Evolutionary conservation across 768 basidiomycete species (phyloP).

Genomic region (Kwoniella mangroviensis): DNA sequence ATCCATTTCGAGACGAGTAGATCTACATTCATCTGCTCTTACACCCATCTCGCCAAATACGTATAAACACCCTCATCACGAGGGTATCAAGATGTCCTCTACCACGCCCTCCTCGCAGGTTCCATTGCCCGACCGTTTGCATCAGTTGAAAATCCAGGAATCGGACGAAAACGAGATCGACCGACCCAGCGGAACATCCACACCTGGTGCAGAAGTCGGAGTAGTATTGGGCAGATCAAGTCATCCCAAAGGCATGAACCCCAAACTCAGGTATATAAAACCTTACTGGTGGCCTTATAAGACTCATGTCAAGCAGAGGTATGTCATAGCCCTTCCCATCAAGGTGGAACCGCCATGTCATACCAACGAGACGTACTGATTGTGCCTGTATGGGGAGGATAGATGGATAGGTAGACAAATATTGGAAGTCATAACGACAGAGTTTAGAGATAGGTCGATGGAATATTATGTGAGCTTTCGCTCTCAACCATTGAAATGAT

Average conservation of each 20-base stretch:
- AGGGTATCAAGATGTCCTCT: not conserved
- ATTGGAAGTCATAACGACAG: conserved; percentile 88
- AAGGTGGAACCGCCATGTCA: too few relatives aligned
- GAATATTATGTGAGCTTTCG: conserved; percentile 99
- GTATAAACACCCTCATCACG: not conserved
- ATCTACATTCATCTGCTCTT: too few relatives aligned
- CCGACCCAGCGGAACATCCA: conserved; percentile 11
- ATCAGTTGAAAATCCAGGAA: conserved; percentile 7
- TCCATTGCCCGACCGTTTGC: not conserved
- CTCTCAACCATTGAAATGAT: too few relatives aligned
- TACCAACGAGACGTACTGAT: not conserved
- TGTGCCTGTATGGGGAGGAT: not conserved
- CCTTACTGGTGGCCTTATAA: conserved; percentile 92
- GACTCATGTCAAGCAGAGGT: conserved; percentile 85
- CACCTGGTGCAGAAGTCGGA: conserved; percentile 8
- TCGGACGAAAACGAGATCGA: not conserved
- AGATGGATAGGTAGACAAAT: conserved; percentile 82
- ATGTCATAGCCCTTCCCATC: conserved; percentile 1
- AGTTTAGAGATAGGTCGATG: conserved; percentile 89
- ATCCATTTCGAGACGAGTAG: too few relatives aligned
- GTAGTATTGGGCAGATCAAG: conserved; percentile 7
- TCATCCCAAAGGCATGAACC: conserved; percentile 52
- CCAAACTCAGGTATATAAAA: conserved; percentile 74
- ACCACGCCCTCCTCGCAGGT: not conserved
- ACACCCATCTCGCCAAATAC: too few relatives aligned